phyloP scores from a whole-genome alignment of 2,329 filamentous ascomycete genomes.

The Paracoccidioides brasiliensis region DNA sequence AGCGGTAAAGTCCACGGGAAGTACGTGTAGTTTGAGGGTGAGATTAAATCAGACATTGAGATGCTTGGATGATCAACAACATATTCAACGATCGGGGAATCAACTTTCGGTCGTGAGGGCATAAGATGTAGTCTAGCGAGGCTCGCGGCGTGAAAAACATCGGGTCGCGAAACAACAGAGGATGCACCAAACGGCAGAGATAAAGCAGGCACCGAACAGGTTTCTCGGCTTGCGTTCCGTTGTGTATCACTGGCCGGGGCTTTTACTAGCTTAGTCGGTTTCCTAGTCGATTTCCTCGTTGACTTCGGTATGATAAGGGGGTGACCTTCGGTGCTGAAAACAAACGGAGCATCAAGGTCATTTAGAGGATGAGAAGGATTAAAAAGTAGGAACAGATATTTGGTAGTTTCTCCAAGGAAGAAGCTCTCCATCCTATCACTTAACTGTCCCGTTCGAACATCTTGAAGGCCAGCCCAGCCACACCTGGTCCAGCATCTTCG shows the following conservation, averaged over 20 bases:
- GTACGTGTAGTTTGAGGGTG: slow-evolving; percentile 64
- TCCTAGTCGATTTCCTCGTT: not conserved
- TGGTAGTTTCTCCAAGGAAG: slow-evolving; percentile 90
- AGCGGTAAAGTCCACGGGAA: slow-evolving; percentile 88
- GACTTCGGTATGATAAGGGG: slow-evolving; percentile 64
- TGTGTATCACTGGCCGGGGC: not conserved
- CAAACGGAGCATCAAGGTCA: slow-evolving; percentile 69
- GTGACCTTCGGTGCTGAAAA: slow-evolving; percentile 94
- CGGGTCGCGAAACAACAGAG: slow-evolving; percentile 60
- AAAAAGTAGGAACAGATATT: slow-evolving; percentile 89
- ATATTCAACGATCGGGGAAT: slow-evolving; percentile 44
- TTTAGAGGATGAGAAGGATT: slow-evolving; percentile 79
- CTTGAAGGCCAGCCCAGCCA: slow-evolving; percentile 82
- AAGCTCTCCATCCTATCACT: slow-evolving; percentile 98
- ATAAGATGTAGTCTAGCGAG: slow-evolving; percentile 70
- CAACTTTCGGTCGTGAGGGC: slow-evolving; percentile 44
- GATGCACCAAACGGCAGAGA: slow-evolving; percentile 59
- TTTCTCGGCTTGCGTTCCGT: slow-evolving; percentile 14
- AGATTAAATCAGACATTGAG: slow-evolving; percentile 40
- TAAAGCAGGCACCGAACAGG: slow-evolving; percentile 51
- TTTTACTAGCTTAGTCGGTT: slow-evolving; percentile 6
- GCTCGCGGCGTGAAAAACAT: slow-evolving; percentile 80
- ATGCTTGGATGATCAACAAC: slow-evolving; percentile 43
- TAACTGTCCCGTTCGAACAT: slow-evolving; percentile 70
- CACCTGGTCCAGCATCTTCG: slow-evolving; percentile 80